Evolutionary conservation across 176 grass and related monocot species (phyloP).

Genomic region (Rhynchospora pubera): DNA sequence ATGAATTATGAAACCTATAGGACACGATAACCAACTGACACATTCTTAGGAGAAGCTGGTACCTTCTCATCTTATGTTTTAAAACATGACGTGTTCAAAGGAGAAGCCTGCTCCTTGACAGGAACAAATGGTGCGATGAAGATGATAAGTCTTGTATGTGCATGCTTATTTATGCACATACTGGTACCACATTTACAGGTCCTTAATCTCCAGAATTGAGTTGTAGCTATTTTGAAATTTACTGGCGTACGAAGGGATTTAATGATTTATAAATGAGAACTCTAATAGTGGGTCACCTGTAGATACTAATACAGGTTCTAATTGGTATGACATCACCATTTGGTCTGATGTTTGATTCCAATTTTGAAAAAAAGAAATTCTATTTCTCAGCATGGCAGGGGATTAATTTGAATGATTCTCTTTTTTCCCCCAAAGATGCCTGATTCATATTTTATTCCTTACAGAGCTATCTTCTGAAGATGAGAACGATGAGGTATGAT

Average conservation of each 20-base stretch:
- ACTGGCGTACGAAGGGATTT: background rate
- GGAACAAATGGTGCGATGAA: slow-evolving; percentile 97
- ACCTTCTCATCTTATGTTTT: background rate
- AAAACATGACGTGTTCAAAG: slow-evolving; percentile 64
- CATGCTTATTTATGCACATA: background rate
- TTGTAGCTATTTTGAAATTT: background rate
- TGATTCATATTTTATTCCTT: background rate
- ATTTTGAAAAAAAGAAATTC: background rate
- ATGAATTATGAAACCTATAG: background rate
- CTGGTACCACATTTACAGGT: background rate
- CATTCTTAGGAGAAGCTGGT: background rate
- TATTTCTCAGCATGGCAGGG: background rate
- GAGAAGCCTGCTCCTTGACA: slow-evolving; percentile 86
- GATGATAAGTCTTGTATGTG: slow-evolving; percentile 81
- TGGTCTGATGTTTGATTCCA: background rate
- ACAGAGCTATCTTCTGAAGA: slow-evolving; percentile 48
- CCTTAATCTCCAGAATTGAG: background rate
- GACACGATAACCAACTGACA: background rate
- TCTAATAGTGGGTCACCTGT: background rate
- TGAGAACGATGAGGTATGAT: slow-evolving; percentile 47
- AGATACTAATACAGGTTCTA: background rate
- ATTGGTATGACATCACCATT: background rate
- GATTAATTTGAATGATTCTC: background rate
- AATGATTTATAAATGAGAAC: background rate
- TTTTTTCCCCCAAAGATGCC: background rate